phyloP scores from a whole-genome alignment of 306 rosid species.

The Prunus kanzakura region DNA sequence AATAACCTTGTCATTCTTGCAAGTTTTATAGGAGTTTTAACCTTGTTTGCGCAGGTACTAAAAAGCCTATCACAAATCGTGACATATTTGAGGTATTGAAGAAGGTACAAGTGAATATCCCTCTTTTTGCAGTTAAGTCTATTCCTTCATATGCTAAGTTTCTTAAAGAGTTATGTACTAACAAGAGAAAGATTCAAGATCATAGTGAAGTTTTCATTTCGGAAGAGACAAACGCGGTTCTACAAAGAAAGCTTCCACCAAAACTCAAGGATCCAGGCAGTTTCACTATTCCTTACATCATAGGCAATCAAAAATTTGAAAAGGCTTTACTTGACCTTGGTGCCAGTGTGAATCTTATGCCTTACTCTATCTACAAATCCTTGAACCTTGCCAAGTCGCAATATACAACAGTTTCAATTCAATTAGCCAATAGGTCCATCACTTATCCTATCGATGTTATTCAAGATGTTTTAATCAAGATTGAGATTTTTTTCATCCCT shows the following conservation, averaged over 20 bases:
- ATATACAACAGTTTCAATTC: too few relatives aligned
- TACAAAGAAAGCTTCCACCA: not conserved
- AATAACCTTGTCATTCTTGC: too few relatives aligned
- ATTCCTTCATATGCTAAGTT: not conserved
- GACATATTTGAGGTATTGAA: not conserved
- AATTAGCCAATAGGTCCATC: too few relatives aligned
- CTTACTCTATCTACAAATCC: not conserved
- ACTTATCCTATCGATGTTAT: too few relatives aligned
- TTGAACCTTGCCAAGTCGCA: too few relatives aligned
- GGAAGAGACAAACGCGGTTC: not conserved
- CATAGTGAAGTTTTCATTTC: not conserved
- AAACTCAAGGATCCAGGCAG: not conserved
- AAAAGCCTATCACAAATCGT: too few relatives aligned
- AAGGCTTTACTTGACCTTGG: not conserved
- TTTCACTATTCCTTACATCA: not conserved
- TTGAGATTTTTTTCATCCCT: too few relatives aligned
- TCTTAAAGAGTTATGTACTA: not conserved
- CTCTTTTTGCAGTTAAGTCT: not conserved
- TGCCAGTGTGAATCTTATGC: not conserved
- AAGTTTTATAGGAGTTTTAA: too few relatives aligned
- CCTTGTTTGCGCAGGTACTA: too few relatives aligned
- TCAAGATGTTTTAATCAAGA: too few relatives aligned
- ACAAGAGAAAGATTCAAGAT: not conserved
- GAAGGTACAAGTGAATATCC: not conserved
- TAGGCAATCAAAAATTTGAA: not conserved